Evolutionary conservation across 2,329 filamentous ascomycete genomes (phyloP), one percentile per base, ranked within the genome.

Genomic region (Neurospora sp.): DNA sequence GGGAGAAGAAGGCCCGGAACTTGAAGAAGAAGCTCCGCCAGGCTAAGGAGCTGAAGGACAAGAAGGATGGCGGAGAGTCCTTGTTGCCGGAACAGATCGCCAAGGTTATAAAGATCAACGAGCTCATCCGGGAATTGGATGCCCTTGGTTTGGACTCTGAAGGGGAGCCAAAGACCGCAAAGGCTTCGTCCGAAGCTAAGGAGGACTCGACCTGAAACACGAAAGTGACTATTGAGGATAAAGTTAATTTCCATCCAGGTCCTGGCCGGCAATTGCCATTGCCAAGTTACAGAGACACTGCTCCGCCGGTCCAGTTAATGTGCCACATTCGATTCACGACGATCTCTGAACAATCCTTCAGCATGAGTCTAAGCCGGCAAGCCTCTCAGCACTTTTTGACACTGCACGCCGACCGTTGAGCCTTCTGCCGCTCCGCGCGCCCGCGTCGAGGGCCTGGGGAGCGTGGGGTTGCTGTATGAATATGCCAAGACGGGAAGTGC

Each of bases 81-180:
- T 82, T 99, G 71, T 84, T 98, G 36, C 95, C 94, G 0, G 96
- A 99, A 82, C 96, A 99, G 82, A 91, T 98, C 73, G 93, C 95
- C 75, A 99, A 99, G 83, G 92, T 99, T 69, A 96, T 97, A 79
- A 97, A 96, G 81, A 97, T 99, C 79, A 93, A 92, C 73, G 96
- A 99, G 82, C 86, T 99, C 67, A 89, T 97, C 70, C 88, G 93
- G 12, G 94, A 98, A 78, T 82, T 99, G 69, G 92, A 96, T 76
- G 86, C 87, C 2, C 84, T 99, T 37, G 95, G 95, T 0, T 93
- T 98, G 73, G 91, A 96, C 78, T 81, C 87, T 0, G 91, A 96
- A 10, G 92, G 90, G 2, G 91, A 94, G 73, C 81, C 81, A 1
- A 84, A 83, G 73, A 69, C 71, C 6, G 73, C 52, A 10, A 66